phyloP scores from a whole-genome alignment of 179 eudicot genomes.

The Patellifolia procumbens region DNA sequence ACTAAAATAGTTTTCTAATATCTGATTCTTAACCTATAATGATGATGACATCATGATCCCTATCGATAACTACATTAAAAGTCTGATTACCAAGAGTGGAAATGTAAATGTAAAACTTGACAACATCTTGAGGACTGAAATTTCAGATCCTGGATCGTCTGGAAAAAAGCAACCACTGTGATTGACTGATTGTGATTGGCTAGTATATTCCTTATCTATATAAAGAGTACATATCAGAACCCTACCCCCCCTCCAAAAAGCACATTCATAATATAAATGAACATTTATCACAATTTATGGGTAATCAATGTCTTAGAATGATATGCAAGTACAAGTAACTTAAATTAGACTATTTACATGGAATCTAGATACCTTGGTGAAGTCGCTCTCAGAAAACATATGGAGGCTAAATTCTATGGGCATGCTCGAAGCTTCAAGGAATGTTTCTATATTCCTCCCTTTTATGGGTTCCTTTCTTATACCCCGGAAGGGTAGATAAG shows the following conservation, averaged over 20 bases:
- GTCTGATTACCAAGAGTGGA: neutral
- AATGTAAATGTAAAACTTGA: neutral
- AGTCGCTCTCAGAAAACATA: constrained; percentile 38
- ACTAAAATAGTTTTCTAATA: neutral
- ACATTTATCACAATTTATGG: neutral
- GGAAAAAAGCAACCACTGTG: neutral
- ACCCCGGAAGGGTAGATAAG: constrained; percentile 18
- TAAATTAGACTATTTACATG: neutral
- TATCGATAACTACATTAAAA: neutral
- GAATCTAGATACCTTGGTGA: constrained; percentile 33
- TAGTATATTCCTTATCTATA: neutral
- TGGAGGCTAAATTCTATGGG: constrained; percentile 29
- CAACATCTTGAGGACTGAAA: neutral
- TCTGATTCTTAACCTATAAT: neutral
- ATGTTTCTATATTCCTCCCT: constrained; percentile 14
- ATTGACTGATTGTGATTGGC: neutral
- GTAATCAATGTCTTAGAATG: neutral
- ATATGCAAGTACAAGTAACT: neutral
- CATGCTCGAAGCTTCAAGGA: constrained; percentile 35
- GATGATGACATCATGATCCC: neutral
- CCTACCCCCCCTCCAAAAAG: neutral
- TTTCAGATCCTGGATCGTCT: neutral
- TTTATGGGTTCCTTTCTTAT: constrained; percentile 6
- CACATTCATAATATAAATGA: neutral
- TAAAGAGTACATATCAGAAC: neutral